These are phyloP conservation scores for Penicillium nordicum DNA, from an alignment of 2,329 filamentous ascomycete species.

Conservation along the genomic window DNA sequence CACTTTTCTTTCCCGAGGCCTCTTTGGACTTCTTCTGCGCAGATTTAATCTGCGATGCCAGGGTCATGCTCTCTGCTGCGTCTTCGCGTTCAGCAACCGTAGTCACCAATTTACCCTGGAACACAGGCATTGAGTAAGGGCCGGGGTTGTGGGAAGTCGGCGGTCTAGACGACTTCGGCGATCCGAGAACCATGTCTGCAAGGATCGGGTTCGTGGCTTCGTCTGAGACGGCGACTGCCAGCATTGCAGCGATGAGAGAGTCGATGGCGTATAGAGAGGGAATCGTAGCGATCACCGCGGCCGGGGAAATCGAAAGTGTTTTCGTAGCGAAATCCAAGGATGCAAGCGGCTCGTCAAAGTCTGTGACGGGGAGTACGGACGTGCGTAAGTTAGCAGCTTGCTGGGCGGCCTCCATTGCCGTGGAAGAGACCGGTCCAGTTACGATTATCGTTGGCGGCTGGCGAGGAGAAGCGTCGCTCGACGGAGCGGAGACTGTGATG, in stretches of 20 bases:
- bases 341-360: constrained; percentile 40
- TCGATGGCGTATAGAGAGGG: constrained; percentile 49
- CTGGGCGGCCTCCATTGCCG: constrained; percentile 33
- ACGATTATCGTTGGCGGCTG: constrained; percentile 38
- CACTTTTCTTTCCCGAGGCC: constrained; percentile 9
- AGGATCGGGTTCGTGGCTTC: constrained; percentile 39
- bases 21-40: constrained; percentile 17
- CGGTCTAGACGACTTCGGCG: constrained; percentile 15
- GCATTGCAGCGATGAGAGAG: constrained; percentile 44
- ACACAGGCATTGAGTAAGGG: constrained; percentile 16
- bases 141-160: constrained; percentile 1
- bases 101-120: constrained; percentile 33
- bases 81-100: constrained; percentile 45
- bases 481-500: constrained; percentile 40
- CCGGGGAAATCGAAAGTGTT: constrained; percentile 41
- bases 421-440: constrained; percentile 37
- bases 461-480: constrained; percentile 20
- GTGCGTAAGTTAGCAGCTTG: constrained; percentile 34
- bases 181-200: constrained; percentile 33
- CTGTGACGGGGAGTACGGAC: constrained; percentile 41
- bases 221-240: constrained; percentile 46
- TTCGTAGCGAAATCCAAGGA: constrained; percentile 44
- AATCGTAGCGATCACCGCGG: constrained; percentile 40
- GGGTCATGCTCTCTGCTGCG: constrained; percentile 35
- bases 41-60: constrained; percentile 35